Conservation (phyloP, 345 rosid species). For the Arabidopsis arenosa region DNA sequence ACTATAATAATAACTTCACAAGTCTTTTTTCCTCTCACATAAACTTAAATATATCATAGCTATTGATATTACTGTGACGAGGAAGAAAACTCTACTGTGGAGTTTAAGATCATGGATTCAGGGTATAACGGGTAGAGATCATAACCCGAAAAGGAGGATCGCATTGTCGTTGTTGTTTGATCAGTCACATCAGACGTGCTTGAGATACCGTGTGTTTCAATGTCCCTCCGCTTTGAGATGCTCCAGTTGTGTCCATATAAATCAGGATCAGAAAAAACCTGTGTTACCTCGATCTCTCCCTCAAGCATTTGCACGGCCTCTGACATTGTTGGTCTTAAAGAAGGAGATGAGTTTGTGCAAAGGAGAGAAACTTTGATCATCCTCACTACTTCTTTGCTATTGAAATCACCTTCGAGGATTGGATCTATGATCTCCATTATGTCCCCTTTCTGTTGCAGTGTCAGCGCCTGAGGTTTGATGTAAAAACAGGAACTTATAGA, state of each 20-base stretch:
- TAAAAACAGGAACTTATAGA: not conserved
- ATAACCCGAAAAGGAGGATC: constrained; percentile 18
- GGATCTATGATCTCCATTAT: constrained; percentile 49
- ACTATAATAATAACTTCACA: too few relatives aligned
- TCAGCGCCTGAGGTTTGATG: constrained; percentile 40
- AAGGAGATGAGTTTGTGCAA: constrained; percentile 53
- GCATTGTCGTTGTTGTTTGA: constrained; percentile 2
- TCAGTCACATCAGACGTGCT: constrained; percentile 24
- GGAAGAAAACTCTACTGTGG: constrained; percentile 4
- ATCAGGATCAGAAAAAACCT: constrained; percentile 37
- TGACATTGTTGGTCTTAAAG: constrained; percentile 54
- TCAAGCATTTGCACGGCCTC: constrained; percentile 50
- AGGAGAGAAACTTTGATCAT: constrained; percentile 52
- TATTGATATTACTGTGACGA: not conserved
- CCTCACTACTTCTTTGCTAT: constrained; percentile 43
- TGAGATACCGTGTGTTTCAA: constrained; percentile 4
- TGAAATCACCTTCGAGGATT: constrained; percentile 35
- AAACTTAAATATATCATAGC: too few relatives aligned
- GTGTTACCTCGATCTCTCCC: constrained; percentile 33
- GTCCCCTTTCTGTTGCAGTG: constrained; percentile 40
- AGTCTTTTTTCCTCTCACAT: too few relatives aligned
- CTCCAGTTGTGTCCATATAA: constrained; percentile 42
- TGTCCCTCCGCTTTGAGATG: constrained; percentile 43
- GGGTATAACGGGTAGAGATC: constrained; percentile 39
- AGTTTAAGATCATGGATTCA: constrained; percentile 19